Conservation (phyloP, 106 monocot genomes). For the Posidonia australis region DNA sequence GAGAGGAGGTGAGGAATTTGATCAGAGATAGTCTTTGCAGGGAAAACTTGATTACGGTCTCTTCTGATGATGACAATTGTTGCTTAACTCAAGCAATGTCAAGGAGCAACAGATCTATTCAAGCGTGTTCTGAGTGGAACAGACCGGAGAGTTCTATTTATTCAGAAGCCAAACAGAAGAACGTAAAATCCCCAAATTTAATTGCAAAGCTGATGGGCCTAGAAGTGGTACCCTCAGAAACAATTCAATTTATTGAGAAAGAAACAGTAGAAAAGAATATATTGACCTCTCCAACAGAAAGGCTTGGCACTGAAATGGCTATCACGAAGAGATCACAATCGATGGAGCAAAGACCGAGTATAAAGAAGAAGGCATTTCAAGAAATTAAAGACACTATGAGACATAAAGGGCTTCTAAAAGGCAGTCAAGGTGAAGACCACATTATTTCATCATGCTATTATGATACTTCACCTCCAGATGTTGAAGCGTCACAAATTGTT, state of each 20-base stretch:
- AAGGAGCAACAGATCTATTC: background rate
- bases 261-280: slow-evolving; percentile 13
- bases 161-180: slow-evolving; percentile 13
- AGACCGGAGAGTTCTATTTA: background rate
- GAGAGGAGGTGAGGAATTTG: background rate
- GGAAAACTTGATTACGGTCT: background rate
- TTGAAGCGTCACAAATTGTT: slow-evolving; percentile 20
- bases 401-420: slow-evolving; percentile 35
- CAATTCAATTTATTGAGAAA: background rate
- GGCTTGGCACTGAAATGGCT: slow-evolving; percentile 29
- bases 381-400: slow-evolving; percentile 43
- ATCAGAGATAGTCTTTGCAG: background rate
- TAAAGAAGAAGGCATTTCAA: slow-evolving; percentile 19
- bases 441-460: background rate
- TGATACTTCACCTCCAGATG: background rate
- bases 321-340: slow-evolving; percentile 3
- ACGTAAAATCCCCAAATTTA: slow-evolving; percentile 24
- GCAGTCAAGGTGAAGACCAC: slow-evolving; percentile 1
- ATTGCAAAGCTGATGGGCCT: slow-evolving; percentile 76
- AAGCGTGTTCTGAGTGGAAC: background rate
- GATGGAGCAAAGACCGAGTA: slow-evolving; percentile 5
- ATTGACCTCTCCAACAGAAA: slow-evolving; percentile 1
- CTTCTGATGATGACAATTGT: background rate
- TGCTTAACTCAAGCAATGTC: background rate
- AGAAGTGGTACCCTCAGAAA: slow-evolving; percentile 23